Evolutionary conservation across 192 early-diverging fungal genomes (phyloP), one percentile per base, ranked within the genome.

Genomic region (Umbelopsis sp.): DNA sequence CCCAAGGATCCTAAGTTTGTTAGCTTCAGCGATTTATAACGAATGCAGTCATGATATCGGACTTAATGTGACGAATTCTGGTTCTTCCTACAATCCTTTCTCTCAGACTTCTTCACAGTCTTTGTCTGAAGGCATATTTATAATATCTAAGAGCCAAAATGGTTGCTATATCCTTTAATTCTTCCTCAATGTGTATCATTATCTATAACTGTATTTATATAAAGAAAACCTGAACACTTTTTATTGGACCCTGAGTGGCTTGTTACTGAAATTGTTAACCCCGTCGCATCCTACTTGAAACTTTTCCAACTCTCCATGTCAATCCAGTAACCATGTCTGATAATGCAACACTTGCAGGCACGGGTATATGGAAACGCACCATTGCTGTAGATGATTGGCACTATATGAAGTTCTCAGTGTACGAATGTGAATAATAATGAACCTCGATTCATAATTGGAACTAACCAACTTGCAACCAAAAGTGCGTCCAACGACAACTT

Each of bases 1-100:
- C 82, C 86, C 20, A 71, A 78, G 58, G 86, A 86, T 55, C 84
- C 86, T 2, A 88, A 86, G 69, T 81, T 84, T 49, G 86, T 86
- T 13, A 84, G 80, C 33, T 87, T 87, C 69, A 69, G 70, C 35
- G 49, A 48, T 7, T 15, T 30, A 61, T 61, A 61, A 6, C 37
- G 37, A 41, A 10, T 41, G 37, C 37, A 41, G 37, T 41, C 37
- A 6, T 9, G 37, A 10, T 30, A 30, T 41, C 37, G 37, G 37
- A 41, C 7, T 10, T 10, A 6, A 41, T 41, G 37, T 41, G 37
- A 1, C 37, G 37, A 41, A 52, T 9, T 23, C 61, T 48, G 27
- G 27, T 58, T 58, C 37, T 23, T 64, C 33, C 33, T 64, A 7
- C 13, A 33, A 46, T n/a, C 15, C 18, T 37, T 52, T 46, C 23